Evolutionary conservation across 2,329 filamentous ascomycete genomes (phyloP).

Genomic region (Fusarium marasasianum): DNA sequence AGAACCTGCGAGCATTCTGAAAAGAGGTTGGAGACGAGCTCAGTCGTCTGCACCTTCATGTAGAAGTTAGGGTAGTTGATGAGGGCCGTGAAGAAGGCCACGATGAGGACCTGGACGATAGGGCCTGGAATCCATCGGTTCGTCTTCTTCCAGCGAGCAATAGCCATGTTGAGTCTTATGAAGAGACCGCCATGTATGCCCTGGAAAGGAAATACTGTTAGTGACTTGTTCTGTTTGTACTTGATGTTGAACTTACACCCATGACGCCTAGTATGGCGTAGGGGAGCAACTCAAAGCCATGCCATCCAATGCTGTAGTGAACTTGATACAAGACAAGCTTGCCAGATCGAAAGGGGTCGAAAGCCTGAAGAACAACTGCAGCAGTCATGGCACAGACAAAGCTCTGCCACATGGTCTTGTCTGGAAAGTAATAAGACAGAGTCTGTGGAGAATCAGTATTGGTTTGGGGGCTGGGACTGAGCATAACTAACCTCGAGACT

Average conservation of each 20-base stretch:
- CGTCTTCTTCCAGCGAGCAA: conserved; percentile 82
- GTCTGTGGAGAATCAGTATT: conserved; percentile 6
- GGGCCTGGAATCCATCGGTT: conserved; percentile 74
- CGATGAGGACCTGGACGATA: conserved; percentile 79
- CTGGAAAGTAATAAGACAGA: conserved; percentile 97
- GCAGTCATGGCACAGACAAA: conserved; percentile 99
- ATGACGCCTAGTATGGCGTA: conserved; percentile 87
- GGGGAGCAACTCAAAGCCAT: conserved; percentile 91
- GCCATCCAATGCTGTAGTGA: conserved; percentile 90
- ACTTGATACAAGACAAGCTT: conserved; percentile 97
- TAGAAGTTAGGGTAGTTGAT: conserved; percentile 97
- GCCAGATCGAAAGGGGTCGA: conserved; percentile 94
- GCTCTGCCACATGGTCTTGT: conserved; percentile 99
- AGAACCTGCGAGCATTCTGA: conserved; percentile 84
- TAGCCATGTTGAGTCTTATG: conserved; percentile 90
- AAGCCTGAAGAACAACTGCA: conserved; percentile 88
- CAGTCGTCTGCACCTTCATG: conserved; percentile 91
- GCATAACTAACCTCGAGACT: conserved; percentile 75
- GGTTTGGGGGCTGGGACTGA: too few species aligned
- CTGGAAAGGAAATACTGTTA: conserved; percentile 45
- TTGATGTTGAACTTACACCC: conserved; percentile 60
- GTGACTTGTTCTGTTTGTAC: not conserved
- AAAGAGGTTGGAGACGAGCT: conserved; percentile 92
- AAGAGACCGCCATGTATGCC: conserved; percentile 96
- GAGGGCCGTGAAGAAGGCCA: conserved; percentile 83